Conservation (phyloP, 306 rosid genomes). For the Lotus japonicus region DNA sequence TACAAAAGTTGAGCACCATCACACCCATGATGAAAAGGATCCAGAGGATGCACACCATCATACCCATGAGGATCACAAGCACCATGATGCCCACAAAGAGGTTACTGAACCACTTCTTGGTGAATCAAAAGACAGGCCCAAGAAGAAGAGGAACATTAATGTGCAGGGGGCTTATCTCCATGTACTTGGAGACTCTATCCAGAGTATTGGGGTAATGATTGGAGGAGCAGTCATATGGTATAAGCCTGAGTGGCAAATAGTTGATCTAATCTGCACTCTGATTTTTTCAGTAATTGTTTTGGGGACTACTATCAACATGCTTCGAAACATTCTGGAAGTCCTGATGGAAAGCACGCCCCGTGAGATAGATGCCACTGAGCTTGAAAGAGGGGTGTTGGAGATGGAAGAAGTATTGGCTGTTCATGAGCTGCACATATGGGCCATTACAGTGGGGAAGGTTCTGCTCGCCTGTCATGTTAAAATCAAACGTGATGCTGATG, state of each 20-base stretch:
- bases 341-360: constrained; percentile 79
- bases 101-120: constrained; percentile 37
- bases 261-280: constrained; percentile 65
- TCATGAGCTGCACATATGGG: constrained; percentile 82
- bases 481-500: constrained; percentile 68
- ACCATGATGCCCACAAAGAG: constrained; percentile 22
- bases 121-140: constrained; percentile 22
- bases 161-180: constrained; percentile 78
- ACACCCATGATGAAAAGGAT: constrained; percentile 32
- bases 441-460: constrained; percentile 71
- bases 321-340: constrained; percentile 65
- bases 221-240: constrained; percentile 77
- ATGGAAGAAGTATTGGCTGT: constrained; percentile 73
- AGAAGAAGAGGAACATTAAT: constrained; percentile 57
- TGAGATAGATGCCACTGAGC: constrained; percentile 65
- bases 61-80: constrained; percentile 18
- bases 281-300: constrained; percentile 56
- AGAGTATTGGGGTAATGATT: constrained; percentile 76
- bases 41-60: constrained; percentile 21
- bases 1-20: constrained; percentile 33
- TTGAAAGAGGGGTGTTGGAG: constrained; percentile 52
- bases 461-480: constrained; percentile 77
- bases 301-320: constrained; percentile 64
- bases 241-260: constrained; percentile 59
- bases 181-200: constrained; percentile 71